Percentiles rank a stretch among this genome's conserved stretches.
These are phyloP conservation scores for Plasmodium inui DNA, from an alignment of 169 alveolate genomes.

Conservation along the genomic window DNA sequence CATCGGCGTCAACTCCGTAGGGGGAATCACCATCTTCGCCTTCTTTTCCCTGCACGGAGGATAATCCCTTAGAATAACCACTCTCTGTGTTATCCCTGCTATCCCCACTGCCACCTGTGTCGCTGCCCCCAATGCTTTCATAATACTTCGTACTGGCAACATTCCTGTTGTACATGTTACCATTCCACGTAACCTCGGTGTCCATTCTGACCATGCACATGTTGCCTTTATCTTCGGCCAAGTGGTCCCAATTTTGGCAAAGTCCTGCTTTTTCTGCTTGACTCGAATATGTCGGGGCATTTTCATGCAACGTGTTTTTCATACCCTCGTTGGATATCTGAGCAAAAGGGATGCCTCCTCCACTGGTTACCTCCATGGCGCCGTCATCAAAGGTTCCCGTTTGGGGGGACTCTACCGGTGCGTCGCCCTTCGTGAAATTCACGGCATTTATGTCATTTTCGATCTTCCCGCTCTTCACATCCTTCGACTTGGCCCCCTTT, in stretches of 20 bases:
- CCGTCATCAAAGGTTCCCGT: background rate
- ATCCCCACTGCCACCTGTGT: background rate
- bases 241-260: background rate
- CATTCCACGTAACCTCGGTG: background rate
- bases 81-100: constrained; percentile 1
- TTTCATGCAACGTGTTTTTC: background rate
- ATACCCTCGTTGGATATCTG: background rate
- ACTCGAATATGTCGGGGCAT: background rate
- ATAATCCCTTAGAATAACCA: background rate
- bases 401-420: background rate
- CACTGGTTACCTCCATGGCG: background rate
- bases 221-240: background rate
- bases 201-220: background rate
- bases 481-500: background rate
- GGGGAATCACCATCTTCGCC: background rate
- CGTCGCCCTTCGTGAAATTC: background rate
- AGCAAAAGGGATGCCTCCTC: background rate
- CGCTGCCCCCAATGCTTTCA: background rate
- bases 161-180: constrained; percentile 20
- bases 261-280: background rate
- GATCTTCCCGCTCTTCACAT: background rate
- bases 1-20: background rate
- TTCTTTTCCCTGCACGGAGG: background rate
- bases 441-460: background rate
- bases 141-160: constrained; percentile 30